A percentile compares a stretch with the other conserved stretches of the same genome.
phyloP scores from a whole-genome alignment of 2,329 filamentous ascomycete genomes.

The Colletotrichum sp. region DNA sequence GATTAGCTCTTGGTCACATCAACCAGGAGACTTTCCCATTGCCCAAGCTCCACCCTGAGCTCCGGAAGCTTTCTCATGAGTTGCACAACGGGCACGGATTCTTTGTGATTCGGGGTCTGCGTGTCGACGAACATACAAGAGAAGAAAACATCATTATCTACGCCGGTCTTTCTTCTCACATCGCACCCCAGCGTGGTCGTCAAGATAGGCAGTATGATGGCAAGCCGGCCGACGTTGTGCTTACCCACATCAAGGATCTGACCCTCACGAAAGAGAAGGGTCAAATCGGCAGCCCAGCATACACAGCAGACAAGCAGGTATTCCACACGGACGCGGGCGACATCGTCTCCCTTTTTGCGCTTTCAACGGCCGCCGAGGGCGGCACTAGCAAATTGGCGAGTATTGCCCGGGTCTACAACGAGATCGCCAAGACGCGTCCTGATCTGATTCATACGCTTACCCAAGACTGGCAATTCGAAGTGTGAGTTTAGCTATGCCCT shows the following conservation, averaged over 20 bases:
- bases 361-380: constrained; percentile 56
- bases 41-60: constrained; percentile 50
- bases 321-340: constrained; percentile 69
- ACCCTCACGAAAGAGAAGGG: constrained; percentile 33
- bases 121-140: constrained; percentile 54
- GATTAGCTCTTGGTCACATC: constrained; percentile 45
- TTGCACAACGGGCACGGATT: constrained; percentile 66
- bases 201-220: constrained; percentile 55
- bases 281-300: constrained; percentile 62
- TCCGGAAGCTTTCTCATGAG: constrained; percentile 58
- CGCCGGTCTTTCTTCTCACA: constrained; percentile 62
- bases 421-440: constrained; percentile 63
- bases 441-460: constrained; percentile 64
- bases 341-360: constrained; percentile 61
- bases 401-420: constrained; percentile 66
- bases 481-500: constrained; percentile 31
- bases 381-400: constrained; percentile 64
- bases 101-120: constrained; percentile 64
- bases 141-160: constrained; percentile 67
- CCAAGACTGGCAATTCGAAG: constrained; percentile 53
- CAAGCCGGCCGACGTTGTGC: constrained; percentile 53
- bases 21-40: constrained; percentile 60
- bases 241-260: constrained; percentile 69
- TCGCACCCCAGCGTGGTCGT: constrained; percentile 57
- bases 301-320: constrained; percentile 65